Evolutionary conservation across 768 basidiomycete species (phyloP), one percentile per base, ranked within the genome.

Genomic region (Leccinum truebloodii): DNA sequence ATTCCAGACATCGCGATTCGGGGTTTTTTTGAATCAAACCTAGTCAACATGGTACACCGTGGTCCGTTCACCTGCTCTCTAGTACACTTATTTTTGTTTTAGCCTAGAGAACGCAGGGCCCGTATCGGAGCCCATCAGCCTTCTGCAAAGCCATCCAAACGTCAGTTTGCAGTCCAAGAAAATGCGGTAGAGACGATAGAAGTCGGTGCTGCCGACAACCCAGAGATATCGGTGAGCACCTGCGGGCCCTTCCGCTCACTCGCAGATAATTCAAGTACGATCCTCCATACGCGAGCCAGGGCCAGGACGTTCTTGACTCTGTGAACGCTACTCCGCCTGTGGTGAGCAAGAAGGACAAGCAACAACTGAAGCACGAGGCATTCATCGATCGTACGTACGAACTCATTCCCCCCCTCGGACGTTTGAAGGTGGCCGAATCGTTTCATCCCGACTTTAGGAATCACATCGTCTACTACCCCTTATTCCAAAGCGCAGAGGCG

Each of bases 401-500:
- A 39, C 51, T 54, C 24, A 14, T 28, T 8, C 30, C 34, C 37
- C 37, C 20, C 44, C 10, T 46, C 44, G 44, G 44, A 46, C 20
- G 20, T 20, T 28, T 55, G 16, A 12, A n/a, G 3, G 57, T 35
- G 28, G 10, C 53, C 26, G 4, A 14, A 34, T 12, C 54, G 26
- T 35, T 57, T 44, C 52, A 57, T 65, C 52, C 37, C 0, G 34
- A 20, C 26, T 35, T 37, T 59, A 86, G 85, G 78, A 7, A 73
- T 92, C 50, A 83, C 81, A 59, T 72, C 78, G 4, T 77, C 79
- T 6, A 75, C 73, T 41, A 74, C 79, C 1, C 84, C 85, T 20
- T 86, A 88, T 68, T 92, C 90, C 0, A 92, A 86, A 72, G 87
- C 85, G 20, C 90, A 92, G 68, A 77, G 75, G 49, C 83, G 89